Base-by-base conservation (phyloP, 495 filamentous ascomycete genomes). In the Hamigera avellanea region DNA sequence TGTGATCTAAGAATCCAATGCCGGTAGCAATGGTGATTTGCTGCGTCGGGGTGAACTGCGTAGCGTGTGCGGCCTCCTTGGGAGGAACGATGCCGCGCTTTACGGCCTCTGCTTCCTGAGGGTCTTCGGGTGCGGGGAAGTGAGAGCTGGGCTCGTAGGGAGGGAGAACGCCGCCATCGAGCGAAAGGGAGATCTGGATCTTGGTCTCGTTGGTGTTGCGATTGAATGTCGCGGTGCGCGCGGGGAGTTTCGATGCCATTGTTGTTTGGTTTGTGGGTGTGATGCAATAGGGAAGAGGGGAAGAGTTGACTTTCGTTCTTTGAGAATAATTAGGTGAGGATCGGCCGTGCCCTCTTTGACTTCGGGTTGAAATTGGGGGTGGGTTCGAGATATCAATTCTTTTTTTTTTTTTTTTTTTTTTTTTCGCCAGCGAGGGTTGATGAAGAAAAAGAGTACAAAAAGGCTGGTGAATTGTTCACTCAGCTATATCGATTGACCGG, bases 1-100 rank as follows among this genome's bases (percentile, higher is more conserved):
- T 96, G 67, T 98, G 91, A 66, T 98, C 91, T 21, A 98, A 67
- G 61, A 98, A 98, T n/a, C 91, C 91, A 52, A 98, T 93, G 33
- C 91, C 91, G 1, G 89, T 91, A 70, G 82, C 81, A 39, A 96
- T 70, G 54, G 72, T 77, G 51, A 98, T 93, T 32, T 73, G 73
- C 66, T 95, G 93, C 35, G 76, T 79, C 25, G 76, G 73, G 26
- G 78, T 83, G 46, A 75, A 66, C 49, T 96, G 93, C 1, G 78
- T 73, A 3, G 91, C 89, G 57, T 98, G 91, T 21, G 65, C 61
- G 26, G 61, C 58, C 25, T 66, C 82, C 58, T 95, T 88, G n/a
- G 79, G 76, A 0, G 86, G 91, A 28, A 95, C 70, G 42, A 76
- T 80, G 33, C 87, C 86, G 47, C 89, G 86, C n/a, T 81, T 65